Evolutionary conservation across 176 grass and related monocot genomes (phyloP).

Genomic region (Carex cristatella): DNA sequence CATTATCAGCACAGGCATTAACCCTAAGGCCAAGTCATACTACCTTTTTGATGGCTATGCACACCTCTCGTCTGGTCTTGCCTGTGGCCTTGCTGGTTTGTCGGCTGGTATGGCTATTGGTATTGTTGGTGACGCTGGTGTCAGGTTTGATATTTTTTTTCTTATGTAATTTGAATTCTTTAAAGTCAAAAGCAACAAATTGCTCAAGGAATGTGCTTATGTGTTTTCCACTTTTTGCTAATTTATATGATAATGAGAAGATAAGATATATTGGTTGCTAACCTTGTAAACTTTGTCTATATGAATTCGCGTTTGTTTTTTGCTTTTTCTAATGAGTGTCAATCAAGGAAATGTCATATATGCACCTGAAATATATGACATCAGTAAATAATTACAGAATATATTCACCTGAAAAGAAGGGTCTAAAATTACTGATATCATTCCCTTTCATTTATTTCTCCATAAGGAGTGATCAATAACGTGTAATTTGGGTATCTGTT

Average conservation of each 20-base stretch:
- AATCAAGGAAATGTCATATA: neutral
- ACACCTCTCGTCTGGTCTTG: slow-evolving; percentile 62
- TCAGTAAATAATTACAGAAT: neutral
- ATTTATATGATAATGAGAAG: neutral
- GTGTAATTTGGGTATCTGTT: neutral
- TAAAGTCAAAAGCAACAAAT: neutral
- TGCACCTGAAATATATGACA: neutral
- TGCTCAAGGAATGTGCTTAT: neutral
- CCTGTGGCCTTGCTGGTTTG: slow-evolving; percentile 49
- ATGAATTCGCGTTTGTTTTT: neutral
- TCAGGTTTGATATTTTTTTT: slow-evolving; percentile 32
- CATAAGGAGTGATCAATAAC: neutral
- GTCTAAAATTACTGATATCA: neutral
- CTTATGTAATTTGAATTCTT: neutral
- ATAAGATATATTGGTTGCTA: neutral
- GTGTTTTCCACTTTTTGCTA: neutral
- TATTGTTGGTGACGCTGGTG: slow-evolving; percentile 55
- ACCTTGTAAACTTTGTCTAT: neutral
- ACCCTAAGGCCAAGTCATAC: slow-evolving; percentile 81
- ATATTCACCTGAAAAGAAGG: neutral
- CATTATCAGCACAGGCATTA: slow-evolving; percentile 73
- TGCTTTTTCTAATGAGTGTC: neutral
- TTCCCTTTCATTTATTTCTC: neutral
- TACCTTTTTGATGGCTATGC: slow-evolving; percentile 71
- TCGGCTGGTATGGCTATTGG: slow-evolving; percentile 69